A percentile compares a stretch with the other conserved stretches of the same genome.
phyloP scores from a whole-genome alignment of 768 basidiomycete species.

The Fibroporia radiculosa region DNA sequence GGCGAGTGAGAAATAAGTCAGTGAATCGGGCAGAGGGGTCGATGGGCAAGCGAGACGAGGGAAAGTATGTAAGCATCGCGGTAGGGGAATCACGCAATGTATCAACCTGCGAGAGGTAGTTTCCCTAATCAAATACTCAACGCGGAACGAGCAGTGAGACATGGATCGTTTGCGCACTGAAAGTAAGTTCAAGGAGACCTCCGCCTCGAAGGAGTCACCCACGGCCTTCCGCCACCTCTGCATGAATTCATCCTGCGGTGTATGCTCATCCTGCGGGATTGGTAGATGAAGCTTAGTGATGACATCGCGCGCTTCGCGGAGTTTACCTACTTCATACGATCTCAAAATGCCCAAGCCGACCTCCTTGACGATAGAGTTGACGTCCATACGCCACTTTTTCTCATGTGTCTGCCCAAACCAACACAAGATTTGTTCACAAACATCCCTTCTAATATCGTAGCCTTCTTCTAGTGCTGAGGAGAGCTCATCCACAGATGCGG shows the following conservation, averaged over 20 bases:
- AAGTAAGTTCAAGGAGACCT: constrained; percentile 60
- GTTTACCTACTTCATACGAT: constrained; percentile 40
- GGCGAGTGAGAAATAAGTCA: constrained; percentile 78
- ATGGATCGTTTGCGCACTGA: constrained; percentile 37
- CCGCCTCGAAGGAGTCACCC: constrained; percentile 66
- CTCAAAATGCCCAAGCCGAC: constrained; percentile 72
- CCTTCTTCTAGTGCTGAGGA: constrained; percentile 56
- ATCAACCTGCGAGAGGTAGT: constrained; percentile 48
- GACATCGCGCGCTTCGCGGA: not conserved
- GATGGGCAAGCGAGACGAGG: constrained; percentile 61
- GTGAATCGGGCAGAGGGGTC: constrained; percentile 78
- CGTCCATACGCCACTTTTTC: constrained; percentile 60
- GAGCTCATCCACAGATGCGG: constrained; percentile 53
- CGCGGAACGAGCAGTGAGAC: not conserved
- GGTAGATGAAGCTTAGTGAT: too few species aligned
- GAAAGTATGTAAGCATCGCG: constrained; percentile 60
- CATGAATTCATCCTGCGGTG: constrained; percentile 49
- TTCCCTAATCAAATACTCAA: constrained; percentile 60
- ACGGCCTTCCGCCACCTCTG: constrained; percentile 63
- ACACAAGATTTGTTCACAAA: constrained; percentile 62
- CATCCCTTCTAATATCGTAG: constrained; percentile 56
- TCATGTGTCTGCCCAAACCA: constrained; percentile 68
- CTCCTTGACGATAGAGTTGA: constrained; percentile 54
- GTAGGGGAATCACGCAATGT: constrained; percentile 25
- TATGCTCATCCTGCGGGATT: constrained; percentile 48